These are phyloP conservation scores for Acmispon strigosus DNA, from an alignment of 306 rosid genomes.

Conservation along the genomic window DNA sequence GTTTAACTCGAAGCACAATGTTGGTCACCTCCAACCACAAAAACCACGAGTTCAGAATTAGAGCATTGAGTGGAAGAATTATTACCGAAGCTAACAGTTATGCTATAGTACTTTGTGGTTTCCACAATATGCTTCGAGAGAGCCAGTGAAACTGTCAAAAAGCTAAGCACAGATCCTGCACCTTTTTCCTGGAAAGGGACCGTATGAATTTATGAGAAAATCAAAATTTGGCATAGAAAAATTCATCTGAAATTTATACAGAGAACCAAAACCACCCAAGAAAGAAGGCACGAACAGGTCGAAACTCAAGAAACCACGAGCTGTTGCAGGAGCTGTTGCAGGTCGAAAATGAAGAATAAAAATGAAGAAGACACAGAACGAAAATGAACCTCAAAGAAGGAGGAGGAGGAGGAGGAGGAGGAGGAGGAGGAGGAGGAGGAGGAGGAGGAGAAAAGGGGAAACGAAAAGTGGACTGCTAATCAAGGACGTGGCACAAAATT, in stretches of 20 bases:
- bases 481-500: neutral
- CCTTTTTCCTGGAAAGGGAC: conserved; percentile 66
- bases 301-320: too few species aligned
- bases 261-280: too few species aligned
- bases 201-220: conserved; percentile 10
- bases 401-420: too few species aligned
- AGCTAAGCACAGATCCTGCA: conserved; percentile 91
- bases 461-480: neutral
- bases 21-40: too few species aligned
- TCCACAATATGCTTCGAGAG: conserved; percentile 90
- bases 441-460: neutral
- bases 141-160: conserved; percentile 72
- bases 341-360: too few species aligned
- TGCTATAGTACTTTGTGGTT: conserved; percentile 78
- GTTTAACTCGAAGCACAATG: too few species aligned
- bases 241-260: conserved; percentile 10
- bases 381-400: too few species aligned
- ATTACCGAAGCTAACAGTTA: conserved; percentile 93
- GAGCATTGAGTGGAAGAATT: neutral
- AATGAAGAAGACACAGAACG: too few species aligned
- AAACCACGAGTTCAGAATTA: neutral
- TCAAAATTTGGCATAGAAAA: neutral
- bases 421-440: too few species aligned
- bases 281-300: too few species aligned
- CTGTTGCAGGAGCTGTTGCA: too few species aligned